Conservation (phyloP, 176 grass and related monocot species). For the Lolium perenne region DNA sequence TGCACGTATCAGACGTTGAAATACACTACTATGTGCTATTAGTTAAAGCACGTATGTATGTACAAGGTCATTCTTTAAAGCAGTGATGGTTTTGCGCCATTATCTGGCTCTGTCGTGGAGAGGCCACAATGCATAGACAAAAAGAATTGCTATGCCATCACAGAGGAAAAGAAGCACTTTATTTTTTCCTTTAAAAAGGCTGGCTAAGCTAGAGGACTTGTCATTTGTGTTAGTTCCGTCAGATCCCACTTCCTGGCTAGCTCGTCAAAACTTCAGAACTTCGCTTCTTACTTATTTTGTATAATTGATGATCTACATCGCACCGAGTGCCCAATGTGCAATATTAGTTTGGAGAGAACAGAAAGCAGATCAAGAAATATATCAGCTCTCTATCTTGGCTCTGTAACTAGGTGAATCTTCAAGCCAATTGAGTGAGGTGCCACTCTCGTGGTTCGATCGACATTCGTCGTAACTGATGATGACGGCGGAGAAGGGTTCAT, state of each 20-base stretch:
- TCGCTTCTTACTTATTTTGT: neutral
- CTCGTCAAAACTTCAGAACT: constrained; percentile 8
- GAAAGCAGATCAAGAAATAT: neutral
- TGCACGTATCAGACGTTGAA: too few relatives aligned
- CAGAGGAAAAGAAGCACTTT: neutral
- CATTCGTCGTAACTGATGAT: neutral
- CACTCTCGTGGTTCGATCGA: neutral
- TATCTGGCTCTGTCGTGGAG: constrained; percentile 32
- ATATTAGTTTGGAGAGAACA: neutral
- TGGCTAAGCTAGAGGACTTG: neutral
- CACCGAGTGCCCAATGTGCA: constrained; percentile 36
- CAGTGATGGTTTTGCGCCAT: constrained; percentile 13
- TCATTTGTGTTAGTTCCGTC: constrained; percentile 21
- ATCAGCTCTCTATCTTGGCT: neutral
- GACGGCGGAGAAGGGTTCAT: constrained; percentile 37
- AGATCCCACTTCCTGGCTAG: constrained; percentile 47
- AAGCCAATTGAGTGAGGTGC: neutral
- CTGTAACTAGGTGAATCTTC: neutral
- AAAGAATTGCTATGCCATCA: neutral
- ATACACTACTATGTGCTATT: too few relatives aligned
- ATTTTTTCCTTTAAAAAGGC: neutral
- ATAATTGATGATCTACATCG: too few relatives aligned
- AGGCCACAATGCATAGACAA: constrained; percentile 18
- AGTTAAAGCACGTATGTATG: neutral
- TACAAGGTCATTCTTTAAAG: neutral